Evolutionary conservation across 2,329 filamentous ascomycete species (phyloP), one percentile per base, ranked within the genome.

Genomic region (Akanthomyces dipterigenus): DNA sequence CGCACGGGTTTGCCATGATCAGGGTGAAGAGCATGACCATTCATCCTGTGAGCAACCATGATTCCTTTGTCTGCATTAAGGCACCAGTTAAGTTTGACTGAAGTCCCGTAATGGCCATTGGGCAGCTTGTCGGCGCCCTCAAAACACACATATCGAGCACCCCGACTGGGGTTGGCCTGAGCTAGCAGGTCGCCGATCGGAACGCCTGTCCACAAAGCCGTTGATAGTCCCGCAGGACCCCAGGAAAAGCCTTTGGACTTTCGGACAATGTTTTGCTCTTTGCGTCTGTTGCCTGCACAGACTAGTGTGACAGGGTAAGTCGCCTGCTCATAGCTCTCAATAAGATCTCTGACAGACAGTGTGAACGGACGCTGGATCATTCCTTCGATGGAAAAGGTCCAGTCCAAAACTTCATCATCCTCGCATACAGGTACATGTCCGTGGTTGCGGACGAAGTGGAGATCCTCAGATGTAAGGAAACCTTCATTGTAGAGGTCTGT

Each of bases 181-280:
- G 79, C 80, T 18, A 96, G 78, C 5, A 96, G 74, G 63, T 93
- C 88, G 2, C 80, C 80, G 73, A 96, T 85, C 43, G 88, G 77
- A 0, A 92, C 88, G 24, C 93, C 93, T 0, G 93, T 97, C 81
- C 90, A 97, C 0, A 96, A 76, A 0, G 91, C 91, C 0, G 91
- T 96, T 0, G 91, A 96, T 6, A 97, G 72, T 26, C 91, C 93
- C 5, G 90, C 92, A 1, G 93, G 81, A 36, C 93, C 93, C 93
- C 93, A 97, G 2, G 91, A 96, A 75, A 97, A 97, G 0, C 93
- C 93, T 69, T 96, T 96, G 1, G 90, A 90, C 73, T 96, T 96
- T 16, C 91, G 83, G 3, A 96, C 90, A 56, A 91, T 80, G 67
- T 97, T 97, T 71, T 96, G 93, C 74, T 97, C 93, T 75, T 96